Conservation (phyloP, 169 alveolate species). For the Miamiensis avidus region DNA sequence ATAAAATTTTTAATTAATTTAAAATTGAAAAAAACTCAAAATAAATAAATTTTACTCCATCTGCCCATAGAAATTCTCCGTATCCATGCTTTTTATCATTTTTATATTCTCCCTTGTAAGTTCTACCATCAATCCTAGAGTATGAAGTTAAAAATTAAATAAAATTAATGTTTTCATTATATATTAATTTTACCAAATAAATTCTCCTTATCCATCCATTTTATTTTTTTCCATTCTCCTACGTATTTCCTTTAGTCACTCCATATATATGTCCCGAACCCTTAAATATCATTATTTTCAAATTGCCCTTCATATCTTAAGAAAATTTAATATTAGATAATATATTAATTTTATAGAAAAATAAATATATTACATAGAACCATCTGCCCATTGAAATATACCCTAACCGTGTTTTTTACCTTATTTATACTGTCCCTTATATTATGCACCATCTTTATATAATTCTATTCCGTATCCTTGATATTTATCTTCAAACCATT, state of each 20-base stretch:
- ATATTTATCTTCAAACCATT: constrained; percentile 24
- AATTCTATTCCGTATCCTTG: constrained; percentile 31
- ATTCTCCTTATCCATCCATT: constrained; percentile 37
- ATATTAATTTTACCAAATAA: constrained; percentile 8
- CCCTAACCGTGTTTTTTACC: constrained; percentile 34
- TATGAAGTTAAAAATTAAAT: no score
- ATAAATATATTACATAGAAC: constrained; percentile 6
- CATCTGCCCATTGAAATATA: constrained; percentile 28
- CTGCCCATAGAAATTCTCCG: constrained; percentile 71
- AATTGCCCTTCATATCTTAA: constrained; percentile 26
- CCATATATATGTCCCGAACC: constrained; percentile 1
- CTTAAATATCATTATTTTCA: constrained; percentile 44
- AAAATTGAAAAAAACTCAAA: background rate
- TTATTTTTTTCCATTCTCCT: constrained; percentile 66
- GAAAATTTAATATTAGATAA: constrained; percentile 3
- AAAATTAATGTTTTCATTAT: no score
- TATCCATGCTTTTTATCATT: constrained; percentile 72
- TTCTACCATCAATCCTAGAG: constrained; percentile 68
- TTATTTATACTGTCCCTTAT: constrained; percentile 22
- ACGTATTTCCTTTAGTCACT: constrained; percentile 16
- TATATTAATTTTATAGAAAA: background rate
- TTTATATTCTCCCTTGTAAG: constrained; percentile 62
- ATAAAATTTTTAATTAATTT: no score
- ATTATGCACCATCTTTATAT: constrained; percentile 45
- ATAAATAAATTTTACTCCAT: constrained; percentile 51